Evolutionary conservation across 1,284 basidiomycete genomes (phyloP), one percentile per base, ranked within the genome.

Genomic region (Vanrija sp.): DNA sequence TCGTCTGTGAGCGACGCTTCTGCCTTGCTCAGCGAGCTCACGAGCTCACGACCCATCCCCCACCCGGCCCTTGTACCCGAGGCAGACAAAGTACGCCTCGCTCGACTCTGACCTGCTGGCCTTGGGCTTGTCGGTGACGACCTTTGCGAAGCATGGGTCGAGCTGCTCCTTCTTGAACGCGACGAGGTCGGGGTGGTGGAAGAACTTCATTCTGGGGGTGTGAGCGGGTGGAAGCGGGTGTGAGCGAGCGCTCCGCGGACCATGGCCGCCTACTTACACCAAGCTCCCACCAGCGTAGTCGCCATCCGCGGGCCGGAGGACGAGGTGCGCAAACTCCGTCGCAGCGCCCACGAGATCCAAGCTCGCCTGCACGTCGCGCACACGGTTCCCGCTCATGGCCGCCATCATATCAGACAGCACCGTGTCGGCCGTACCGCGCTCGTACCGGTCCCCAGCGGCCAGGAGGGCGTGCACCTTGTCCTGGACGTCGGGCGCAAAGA

Each of bases 401-500:
- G 71, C 73, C 75, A 78, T 76, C 77, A 78, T 78, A 61, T 78
- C 77, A 38, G 65, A 70, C 19, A 78, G 46, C 14, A 78, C 73
- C 9, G 71, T 63, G 61, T 78, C 75, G 4, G 77, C 74, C 18
- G 47, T 31, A 14, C 38, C 16, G 9, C 20, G 31, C 6, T 37
- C 31, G 31, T 19, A n/a, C 1, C 38, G 22, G n/a, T 20, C 20
- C 15, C 20, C 27, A 41, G 38, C 53, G 14, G 22, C 15, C 1
- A 64, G 53, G 6, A 46, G 12, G 4, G 41, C 25, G 18, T 49
- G 31, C 14, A 92, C 78, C 25, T 76, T 65, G 6, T 56, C 59
- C 38, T 79, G 79, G 0, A 87, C 83, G 22, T 79, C 69, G 0
- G 80, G 75, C 0, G 80, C 77, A n/a, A 92, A 79, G 62, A 94